Percentiles rank a stretch among this genome's conserved stretches.
Conservation (phyloP, 305 asterid species). For the Galium porrigens region DNA sequence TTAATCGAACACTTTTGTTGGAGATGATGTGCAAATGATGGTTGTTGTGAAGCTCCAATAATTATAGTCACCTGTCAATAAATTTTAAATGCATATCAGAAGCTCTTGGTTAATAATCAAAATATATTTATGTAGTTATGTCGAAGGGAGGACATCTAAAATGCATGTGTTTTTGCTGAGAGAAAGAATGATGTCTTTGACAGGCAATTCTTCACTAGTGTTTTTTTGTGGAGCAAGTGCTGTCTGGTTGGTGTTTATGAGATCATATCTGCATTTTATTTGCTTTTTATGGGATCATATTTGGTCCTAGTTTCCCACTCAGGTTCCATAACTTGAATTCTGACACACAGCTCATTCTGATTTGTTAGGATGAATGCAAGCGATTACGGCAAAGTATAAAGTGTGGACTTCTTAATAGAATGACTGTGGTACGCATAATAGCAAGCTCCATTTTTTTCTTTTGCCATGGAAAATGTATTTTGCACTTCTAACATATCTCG, state of each 20-base stretch:
- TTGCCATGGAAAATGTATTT: constrained; percentile 15
- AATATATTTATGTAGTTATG: not conserved
- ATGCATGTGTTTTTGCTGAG: not conserved
- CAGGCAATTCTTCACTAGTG: constrained; percentile 2
- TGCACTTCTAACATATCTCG: constrained; percentile 17
- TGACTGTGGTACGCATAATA: constrained; percentile 63
- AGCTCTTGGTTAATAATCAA: not conserved
- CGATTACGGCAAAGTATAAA: constrained; percentile 95
- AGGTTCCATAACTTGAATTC: constrained; percentile 6
- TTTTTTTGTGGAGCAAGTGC: not conserved
- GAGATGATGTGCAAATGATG: not conserved
- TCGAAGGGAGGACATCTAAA: not conserved
- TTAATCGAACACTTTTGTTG: not conserved
- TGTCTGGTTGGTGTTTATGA: not conserved
- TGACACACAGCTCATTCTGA: constrained; percentile 6
- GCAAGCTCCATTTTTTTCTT: constrained; percentile 8
- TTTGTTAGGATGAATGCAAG: constrained; percentile 89
- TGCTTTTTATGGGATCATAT: not conserved
- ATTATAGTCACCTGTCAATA: not conserved
- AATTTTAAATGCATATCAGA: too few species aligned
- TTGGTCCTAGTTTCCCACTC: not conserved
- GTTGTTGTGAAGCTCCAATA: not conserved
- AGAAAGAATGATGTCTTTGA: not conserved
- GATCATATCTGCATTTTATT: not conserved
- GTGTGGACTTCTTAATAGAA: constrained; percentile 78